Percentiles rank a stretch among this genome's conserved stretches.
These are phyloP conservation scores for Heterobasidion occidentale DNA, from an alignment of 1,284 basidiomycete species.

Conservation along the genomic window DNA sequence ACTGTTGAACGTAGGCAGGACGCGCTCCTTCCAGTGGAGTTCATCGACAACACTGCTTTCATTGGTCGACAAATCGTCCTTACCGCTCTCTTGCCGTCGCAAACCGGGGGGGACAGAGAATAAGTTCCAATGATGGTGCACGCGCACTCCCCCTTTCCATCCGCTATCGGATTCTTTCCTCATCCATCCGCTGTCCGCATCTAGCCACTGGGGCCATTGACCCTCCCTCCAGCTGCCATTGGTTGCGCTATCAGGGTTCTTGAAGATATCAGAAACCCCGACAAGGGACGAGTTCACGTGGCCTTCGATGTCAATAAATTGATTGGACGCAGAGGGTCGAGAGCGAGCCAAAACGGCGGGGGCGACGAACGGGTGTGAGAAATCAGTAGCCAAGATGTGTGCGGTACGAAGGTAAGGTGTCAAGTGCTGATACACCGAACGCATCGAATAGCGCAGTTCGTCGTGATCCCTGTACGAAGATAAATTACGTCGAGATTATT, in stretches of 20 bases:
- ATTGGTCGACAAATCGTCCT: no score
- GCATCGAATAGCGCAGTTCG: not conserved
- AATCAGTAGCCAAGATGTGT: not conserved
- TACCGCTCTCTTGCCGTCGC: not conserved
- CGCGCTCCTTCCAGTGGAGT: not conserved
- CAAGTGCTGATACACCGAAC: not conserved
- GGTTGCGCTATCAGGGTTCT: not conserved
- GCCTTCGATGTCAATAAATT: not conserved
- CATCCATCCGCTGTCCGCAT: not conserved
- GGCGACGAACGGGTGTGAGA: not conserved
- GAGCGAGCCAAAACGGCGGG: not conserved
- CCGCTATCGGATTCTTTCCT: not conserved
- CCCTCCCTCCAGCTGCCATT: not conserved
- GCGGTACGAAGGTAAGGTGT: not conserved
- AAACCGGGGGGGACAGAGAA: not conserved
- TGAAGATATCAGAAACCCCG: not conserved
- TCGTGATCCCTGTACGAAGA: not conserved
- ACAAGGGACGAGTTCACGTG: not conserved
- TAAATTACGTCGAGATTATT: not conserved
- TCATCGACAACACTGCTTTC: not conserved
- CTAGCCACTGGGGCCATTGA: not conserved
- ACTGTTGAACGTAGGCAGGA: not conserved
- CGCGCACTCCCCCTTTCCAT: not conserved
- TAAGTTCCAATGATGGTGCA: not conserved
- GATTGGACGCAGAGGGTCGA: not conserved